Base-by-base conservation (phyloP, 495 filamentous ascomycete species). In the Aspergillus diversus region DNA sequence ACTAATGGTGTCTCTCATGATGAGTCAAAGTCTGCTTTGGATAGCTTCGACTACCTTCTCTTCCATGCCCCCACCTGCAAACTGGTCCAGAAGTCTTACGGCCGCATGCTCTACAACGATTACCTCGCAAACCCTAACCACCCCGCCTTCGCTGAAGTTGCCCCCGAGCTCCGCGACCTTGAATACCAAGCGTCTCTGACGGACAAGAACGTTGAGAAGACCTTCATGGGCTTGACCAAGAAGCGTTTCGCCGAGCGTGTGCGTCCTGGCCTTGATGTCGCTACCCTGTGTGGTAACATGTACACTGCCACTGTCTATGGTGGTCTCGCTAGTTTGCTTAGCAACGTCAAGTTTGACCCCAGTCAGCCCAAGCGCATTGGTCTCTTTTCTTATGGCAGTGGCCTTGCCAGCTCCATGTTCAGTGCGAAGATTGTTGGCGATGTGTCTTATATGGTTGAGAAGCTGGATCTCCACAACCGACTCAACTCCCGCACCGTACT, bases 41-140 rank as follows among this genome's bases (percentile, higher is more conserved):
- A 97, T 75, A 92, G 92, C 65, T 98, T 99, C 76, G 95, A 97
- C 79, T 91, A 97, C 81, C 84, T 99, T 75, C 83, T 90, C 55
- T 99, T 96, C 89, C 95, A 99, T 75, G 87, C 95, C 12, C 95
- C 95, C 16, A 98, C 90, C 67, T 99, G 95, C 91, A 99, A 99
- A 83, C 85, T 97, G 55, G 95, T 99, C 55, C 78, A 91, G 68
- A 99, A 99, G 82, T 94, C 92, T 0, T 99, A 94, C 77, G 95
- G 87, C 53, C 92, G 95, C 52, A 86, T 99, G 70, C 84, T 97
- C 57, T 99, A 98, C 86, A 97, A 98, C 75, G 95, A 99, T 80
- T 98, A 89, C 84, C 85, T 96, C 37, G 81, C 80, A 69, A 84
- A 93, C 77, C 91, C 95, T 33, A 80, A 86, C 43, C 84, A 87